A percentile compares a stretch with the other conserved stretches of the same genome.
These are phyloP conservation scores for Macrolepiota fuliginosa DNA, from an alignment of 768 basidiomycete genomes.

Conservation along the genomic window DNA sequence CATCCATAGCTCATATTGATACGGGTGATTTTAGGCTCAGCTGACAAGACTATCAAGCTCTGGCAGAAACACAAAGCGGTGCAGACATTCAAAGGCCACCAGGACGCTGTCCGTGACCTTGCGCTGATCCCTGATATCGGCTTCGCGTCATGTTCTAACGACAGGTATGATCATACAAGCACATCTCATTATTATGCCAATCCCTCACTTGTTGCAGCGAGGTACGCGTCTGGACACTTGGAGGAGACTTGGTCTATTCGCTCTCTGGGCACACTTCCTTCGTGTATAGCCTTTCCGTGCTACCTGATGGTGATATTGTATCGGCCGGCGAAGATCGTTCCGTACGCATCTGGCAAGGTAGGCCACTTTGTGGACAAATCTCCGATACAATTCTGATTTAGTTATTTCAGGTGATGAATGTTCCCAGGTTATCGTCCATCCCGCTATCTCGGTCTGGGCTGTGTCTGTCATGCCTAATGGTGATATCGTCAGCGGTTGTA, in stretches of 20 bases:
- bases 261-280: slow-evolving; percentile 97
- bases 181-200: background rate
- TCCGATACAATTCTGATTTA: background rate
- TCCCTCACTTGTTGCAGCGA: slow-evolving; percentile 48
- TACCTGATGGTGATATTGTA: slow-evolving; percentile 80
- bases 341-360: slow-evolving; percentile 88
- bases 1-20: background rate
- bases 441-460: slow-evolving; percentile 97
- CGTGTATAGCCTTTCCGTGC: slow-evolving; percentile 84
- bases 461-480: slow-evolving; percentile 86
- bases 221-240: slow-evolving; percentile 89
- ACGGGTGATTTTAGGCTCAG: slow-evolving; percentile 60
- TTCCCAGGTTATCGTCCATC: slow-evolving; percentile 85
- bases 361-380: background rate
- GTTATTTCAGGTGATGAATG: slow-evolving; percentile 68
- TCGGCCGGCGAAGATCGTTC: slow-evolving; percentile 95
- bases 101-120: slow-evolving; percentile 87
- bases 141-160: slow-evolving; percentile 95
- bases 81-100: slow-evolving; percentile 82
- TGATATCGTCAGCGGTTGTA: slow-evolving; percentile 90
- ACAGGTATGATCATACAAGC: slow-evolving; percentile 55
- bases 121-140: slow-evolving; percentile 80
- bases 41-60: slow-evolving; percentile 91
- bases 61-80: slow-evolving; percentile 78
- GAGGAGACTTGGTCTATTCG: slow-evolving; percentile 71